Evolutionary conservation across 768 basidiomycete species (phyloP).

Genomic region (Paxillus involutus): DNA sequence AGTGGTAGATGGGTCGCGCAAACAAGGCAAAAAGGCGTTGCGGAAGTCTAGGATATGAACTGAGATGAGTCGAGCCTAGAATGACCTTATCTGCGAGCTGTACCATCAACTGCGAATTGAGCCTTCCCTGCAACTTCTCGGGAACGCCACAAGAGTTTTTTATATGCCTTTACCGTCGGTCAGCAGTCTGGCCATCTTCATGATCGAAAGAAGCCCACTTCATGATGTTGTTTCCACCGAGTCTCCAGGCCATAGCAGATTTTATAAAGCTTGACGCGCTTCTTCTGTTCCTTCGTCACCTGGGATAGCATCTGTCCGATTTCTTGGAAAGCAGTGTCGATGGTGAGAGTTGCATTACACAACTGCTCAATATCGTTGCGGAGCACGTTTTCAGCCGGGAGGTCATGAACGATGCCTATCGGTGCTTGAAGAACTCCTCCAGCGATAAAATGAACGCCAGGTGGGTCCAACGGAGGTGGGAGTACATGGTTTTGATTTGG

Average conservation of each 20-base stretch:
- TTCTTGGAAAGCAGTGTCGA: no score
- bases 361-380: no score
- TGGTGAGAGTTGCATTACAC: no score
- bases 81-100: neutral
- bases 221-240: constrained; percentile 16
- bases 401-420: no score
- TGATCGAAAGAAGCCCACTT: neutral
- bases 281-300: constrained; percentile 5
- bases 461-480: no score
- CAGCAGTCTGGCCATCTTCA: neutral
- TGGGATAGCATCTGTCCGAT: neutral
- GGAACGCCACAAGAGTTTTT: constrained; percentile 18
- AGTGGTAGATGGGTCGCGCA: constrained; percentile 6
- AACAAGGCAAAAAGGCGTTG: constrained; percentile 13
- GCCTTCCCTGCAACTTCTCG: constrained; percentile 21
- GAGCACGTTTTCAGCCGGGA: no score
- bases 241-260: constrained; percentile 9
- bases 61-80: neutral
- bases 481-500: no score
- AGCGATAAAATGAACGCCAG: no score
- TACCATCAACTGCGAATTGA: constrained; percentile 18
- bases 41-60: constrained; percentile 12
- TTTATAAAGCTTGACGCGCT: constrained; percentile 7
- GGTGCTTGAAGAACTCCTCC: no score
- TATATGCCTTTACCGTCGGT: constrained; percentile 8